Evolutionary conservation across 164 flowering plant species (phyloP), one percentile per base, ranked within the genome.

Genomic region (Taxillus chinensis): DNA sequence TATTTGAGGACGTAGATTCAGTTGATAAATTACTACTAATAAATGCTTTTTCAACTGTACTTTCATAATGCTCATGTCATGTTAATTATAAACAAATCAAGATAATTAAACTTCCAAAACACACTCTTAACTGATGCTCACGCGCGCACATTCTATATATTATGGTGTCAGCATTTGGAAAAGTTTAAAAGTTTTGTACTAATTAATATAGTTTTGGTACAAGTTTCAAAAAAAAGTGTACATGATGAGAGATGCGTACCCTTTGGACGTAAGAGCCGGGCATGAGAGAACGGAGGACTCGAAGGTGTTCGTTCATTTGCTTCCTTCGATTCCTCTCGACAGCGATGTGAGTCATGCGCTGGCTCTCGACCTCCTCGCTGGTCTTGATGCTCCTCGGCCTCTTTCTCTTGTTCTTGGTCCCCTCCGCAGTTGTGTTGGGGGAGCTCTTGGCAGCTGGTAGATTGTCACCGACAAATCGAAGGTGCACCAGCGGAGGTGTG

Each of bases 261-360:
- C 99, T 83, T 80, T 93, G 99, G 0, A 93, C 96, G 61, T 93
- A 90, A 3, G 97, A 87, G 12, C 88, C 81, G 0, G 97, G 97
- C 99, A 90, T 90, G 78, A 93, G 92, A 64, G 97, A 80, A 60
- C 96, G 78, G 59, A 93, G 62, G 45, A 87, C 99, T 8, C 86
- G 74, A 45, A 93, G 92, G 75, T 93, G 95, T 64, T 90, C 97
- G 52, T 93, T 93, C 99, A 93, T 93, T 65, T 90, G 97, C 82
- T 86, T 86, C 72, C 99, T 81, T 59, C 99, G 54, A 17, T 93
- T 93, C 4, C 99, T 79, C 64, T 93, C 97, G 5, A 93, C 99
- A 0, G 99, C 99, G 5, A 93, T 93, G 57, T 93, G 97, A 61
- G 97, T 93, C 97, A 93, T 93, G 46, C 97, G 63, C 71, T 93